Base-by-base conservation (phyloP, 352 stramenopile genomes). In the Aphanomyces invadans region DNA sequence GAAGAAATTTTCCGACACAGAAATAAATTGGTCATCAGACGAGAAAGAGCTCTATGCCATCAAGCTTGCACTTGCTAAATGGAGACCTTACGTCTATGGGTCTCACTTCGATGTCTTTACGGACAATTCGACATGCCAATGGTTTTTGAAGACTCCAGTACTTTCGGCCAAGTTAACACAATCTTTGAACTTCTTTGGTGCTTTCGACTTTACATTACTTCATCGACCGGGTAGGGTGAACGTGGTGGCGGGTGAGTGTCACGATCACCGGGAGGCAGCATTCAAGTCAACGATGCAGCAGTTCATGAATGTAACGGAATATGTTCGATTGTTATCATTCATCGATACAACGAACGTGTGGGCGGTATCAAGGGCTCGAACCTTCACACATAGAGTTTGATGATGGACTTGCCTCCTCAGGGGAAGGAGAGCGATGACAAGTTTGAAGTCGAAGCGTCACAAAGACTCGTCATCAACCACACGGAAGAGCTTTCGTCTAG, bases 61-160 rank as follows among this genome's bases (percentile, higher is more conserved):
- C 57, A 68, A 68, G 45, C 21, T 23, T 23, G 65, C 65, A 15
- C 31, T 67, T 3, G 33, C 26, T 19, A 71, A 71, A 49, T 71
- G 65, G 65, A 38, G 28, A 32, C 52, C 39, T 39, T 70, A 64
- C 42, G 28, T 70, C 21, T 55, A 66, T 38, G 51, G 64, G 53
- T 11, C 17, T n/a, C 29, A 65, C 26, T 70, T 70, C 39, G 64
- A 70, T 31, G 59, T 70, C 12, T 70, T 51, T 54, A 70, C 45
- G 0, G 64, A 70, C 31, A 70, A 70, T 33, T 66, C 31, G 4
- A 44, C 53, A 10, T 66, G 55, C 26, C 2, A 62, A 25, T 68
- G 36, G 26, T 62, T 68, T 60, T 25, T 71, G 0, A 25, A 71
- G 11, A 62, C 51, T 15, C 65, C 65, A 15, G 21, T 62, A 4